Percentiles rank a stretch among this genome's conserved stretches.
phyloP scores from a whole-genome alignment of 2,329 filamentous ascomycete genomes.

The Diaporthe vaccinii region DNA sequence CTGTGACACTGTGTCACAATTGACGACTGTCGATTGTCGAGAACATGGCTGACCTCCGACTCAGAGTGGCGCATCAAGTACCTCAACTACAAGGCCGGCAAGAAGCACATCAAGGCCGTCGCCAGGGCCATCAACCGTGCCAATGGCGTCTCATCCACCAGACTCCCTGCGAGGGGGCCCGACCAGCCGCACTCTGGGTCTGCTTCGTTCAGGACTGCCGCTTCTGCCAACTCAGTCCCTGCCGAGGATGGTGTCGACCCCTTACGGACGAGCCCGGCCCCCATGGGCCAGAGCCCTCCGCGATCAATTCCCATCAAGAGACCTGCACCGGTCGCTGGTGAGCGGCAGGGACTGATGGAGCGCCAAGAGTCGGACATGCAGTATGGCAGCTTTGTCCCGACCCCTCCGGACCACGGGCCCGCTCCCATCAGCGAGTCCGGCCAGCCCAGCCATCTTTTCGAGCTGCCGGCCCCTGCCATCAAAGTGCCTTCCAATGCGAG shows the following conservation, averaged over 20 bases:
- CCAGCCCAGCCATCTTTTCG: slow-evolving; percentile 56
- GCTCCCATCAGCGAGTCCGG: slow-evolving; percentile 44
- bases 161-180: slow-evolving; percentile 48
- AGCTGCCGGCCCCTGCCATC: slow-evolving; percentile 68
- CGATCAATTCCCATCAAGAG: slow-evolving; percentile 44
- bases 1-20: neutral
- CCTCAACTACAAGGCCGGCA: slow-evolving; percentile 94
- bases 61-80: slow-evolving; percentile 93
- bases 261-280: slow-evolving; percentile 47
- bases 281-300: slow-evolving; percentile 44
- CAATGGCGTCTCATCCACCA: slow-evolving; percentile 62
- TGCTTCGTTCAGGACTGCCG: slow-evolving; percentile 41
- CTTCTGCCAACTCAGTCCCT: slow-evolving; percentile 44
- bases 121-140: slow-evolving; percentile 77
- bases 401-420: slow-evolving; percentile 51
- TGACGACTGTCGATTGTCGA: neutral
- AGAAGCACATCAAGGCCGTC: slow-evolving; percentile 92
- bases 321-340: slow-evolving; percentile 44
- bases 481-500: slow-evolving; percentile 52
- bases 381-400: slow-evolving; percentile 67
- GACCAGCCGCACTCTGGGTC: slow-evolving; percentile 52
- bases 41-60: slow-evolving; percentile 9
- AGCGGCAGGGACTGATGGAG: slow-evolving; percentile 57
- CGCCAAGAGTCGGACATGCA: slow-evolving; percentile 55
- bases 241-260: slow-evolving; percentile 41